A percentile compares a stretch with the other conserved stretches of the same genome.
Conservation (phyloP, 1,139 yeast genomes). For the Nakaseomyces bracarensis region DNA sequence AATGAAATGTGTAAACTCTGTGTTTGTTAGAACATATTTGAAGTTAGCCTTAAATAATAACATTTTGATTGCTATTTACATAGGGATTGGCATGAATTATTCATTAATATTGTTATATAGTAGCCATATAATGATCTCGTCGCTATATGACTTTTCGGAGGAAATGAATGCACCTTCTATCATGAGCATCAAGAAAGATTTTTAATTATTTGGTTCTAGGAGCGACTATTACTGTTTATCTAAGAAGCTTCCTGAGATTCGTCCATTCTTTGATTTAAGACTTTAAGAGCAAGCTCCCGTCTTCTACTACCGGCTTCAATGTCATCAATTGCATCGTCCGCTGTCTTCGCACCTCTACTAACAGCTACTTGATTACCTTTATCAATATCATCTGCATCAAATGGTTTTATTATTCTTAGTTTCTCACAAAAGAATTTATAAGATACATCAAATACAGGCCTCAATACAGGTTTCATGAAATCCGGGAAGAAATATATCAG, state of each 20-base stretch:
- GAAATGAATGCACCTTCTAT: too few relatives aligned
- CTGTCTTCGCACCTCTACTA: conserved; percentile 37
- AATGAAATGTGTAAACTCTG: too few relatives aligned
- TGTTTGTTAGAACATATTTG: too few relatives aligned
- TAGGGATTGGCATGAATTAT: too few relatives aligned
- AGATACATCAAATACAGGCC: conserved; percentile 44
- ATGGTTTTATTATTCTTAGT: conserved; percentile 52
- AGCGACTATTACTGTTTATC: too few relatives aligned
- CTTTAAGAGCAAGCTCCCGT: conserved; percentile 76
- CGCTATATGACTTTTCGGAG: too few relatives aligned
- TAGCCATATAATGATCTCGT: too few relatives aligned
- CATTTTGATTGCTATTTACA: too few relatives aligned
- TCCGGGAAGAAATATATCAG: conserved; percentile 76
- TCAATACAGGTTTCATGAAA: conserved; percentile 44
- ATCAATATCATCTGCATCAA: conserved; percentile 62
- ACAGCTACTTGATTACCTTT: conserved; percentile 63
- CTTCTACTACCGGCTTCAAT: conserved; percentile 39
- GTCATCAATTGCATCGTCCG: conserved; percentile 53
- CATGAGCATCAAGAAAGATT: too few relatives aligned
- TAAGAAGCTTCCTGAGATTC: conserved; percentile 4
- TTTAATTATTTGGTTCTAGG: too few relatives aligned
- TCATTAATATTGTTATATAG: too few relatives aligned
- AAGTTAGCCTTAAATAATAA: too few relatives aligned
- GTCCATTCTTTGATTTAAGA: conserved; percentile 61
- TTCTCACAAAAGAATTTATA: conserved; percentile 48